A percentile compares a stretch with the other conserved stretches of the same genome.
phyloP scores from a whole-genome alignment of 371 early-diverging fungal species.

The Cokeromyces recurvatus region DNA sequence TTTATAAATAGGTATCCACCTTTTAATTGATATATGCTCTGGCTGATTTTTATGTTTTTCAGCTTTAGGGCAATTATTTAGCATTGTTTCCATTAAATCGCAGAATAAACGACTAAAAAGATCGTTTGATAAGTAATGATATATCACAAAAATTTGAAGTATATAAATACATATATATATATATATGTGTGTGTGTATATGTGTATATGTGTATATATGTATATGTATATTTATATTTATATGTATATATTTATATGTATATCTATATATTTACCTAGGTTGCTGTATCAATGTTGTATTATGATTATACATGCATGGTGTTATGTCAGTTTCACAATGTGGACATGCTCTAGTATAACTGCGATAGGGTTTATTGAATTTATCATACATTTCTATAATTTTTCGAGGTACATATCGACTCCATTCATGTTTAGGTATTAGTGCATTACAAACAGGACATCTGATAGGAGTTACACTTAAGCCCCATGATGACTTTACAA shows the following conservation, averaged over 20 bases:
- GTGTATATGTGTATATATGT: too few species aligned
- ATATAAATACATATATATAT: not conserved
- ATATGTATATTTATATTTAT: too few species aligned
- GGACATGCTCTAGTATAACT: constrained; percentile 47
- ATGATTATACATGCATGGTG: constrained; percentile 15
- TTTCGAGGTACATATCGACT: constrained; percentile 25
- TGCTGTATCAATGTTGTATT: not conserved
- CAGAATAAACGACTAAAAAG: constrained; percentile 5
- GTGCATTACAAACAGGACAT: constrained; percentile 53
- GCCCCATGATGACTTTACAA: constrained; percentile 54
- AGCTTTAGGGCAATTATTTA: constrained; percentile 6
- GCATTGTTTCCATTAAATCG: constrained; percentile 11
- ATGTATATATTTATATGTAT: too few species aligned
- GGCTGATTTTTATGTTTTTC: constrained; percentile 13
- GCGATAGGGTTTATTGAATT: constrained; percentile 52
- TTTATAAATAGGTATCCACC: constrained; percentile 17
- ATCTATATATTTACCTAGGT: too few species aligned
- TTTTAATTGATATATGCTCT: constrained; percentile 15
- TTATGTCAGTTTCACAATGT: constrained; percentile 44
- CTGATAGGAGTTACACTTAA: constrained; percentile 49
- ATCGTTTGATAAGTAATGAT: not conserved
- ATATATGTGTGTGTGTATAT: too few species aligned
- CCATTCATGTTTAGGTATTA: constrained; percentile 49
- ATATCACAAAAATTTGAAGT: not conserved
- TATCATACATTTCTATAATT: constrained; percentile 37